Evolutionary conservation across 2,329 filamentous ascomycete species (phyloP), one percentile per base, ranked within the genome.

Genomic region (Polytolypa hystricis): DNA sequence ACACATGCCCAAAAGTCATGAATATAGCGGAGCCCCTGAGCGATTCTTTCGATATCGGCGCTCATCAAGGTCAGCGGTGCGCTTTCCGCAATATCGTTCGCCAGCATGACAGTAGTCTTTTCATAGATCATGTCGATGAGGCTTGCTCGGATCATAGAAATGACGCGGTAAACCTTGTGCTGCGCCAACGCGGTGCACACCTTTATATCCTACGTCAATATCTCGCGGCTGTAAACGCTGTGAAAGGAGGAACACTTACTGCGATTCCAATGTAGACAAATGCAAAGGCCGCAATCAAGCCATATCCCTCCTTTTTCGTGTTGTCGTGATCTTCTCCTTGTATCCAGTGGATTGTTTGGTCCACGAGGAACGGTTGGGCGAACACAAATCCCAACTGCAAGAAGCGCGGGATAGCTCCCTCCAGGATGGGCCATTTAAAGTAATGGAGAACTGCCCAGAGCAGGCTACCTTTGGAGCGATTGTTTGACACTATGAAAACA

Each of bases 121-220:
- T 62, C 59, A 45, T 69, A 75, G 2, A 77, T 63, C 44, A 73
- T 53, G 0, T 67, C 64, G n/a, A 67, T 53, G 5, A 69, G 45
- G 0, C 53, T 58, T 7, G 61, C 62, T 23, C 66, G 52, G 6
- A 65, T 50, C 54, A 65, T 62, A 7, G 62, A 64, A 17, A 64
- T 58, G 8, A 53, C 50, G 4, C 64, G 62, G 41, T 66, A 62
- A 0, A 60, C 56, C 9, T 56, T 47, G 46, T 68, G 63, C 30
- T 62, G 54, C 32, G 62, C 63, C 26, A 57, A 55, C 5, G 56
- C 57, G 47, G 60, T 62, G 6, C 54, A 50, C 9, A 63, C 35
- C 61, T 63, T 33, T n/a, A 5, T 30, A 16, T 11, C 7, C 4
- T 27, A 20, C 4, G 18, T 17, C 18, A n/a, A 7, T 25, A 25